phyloP scores from a whole-genome alignment of 2,329 filamentous ascomycete species.

The Botrytis aclada region DNA sequence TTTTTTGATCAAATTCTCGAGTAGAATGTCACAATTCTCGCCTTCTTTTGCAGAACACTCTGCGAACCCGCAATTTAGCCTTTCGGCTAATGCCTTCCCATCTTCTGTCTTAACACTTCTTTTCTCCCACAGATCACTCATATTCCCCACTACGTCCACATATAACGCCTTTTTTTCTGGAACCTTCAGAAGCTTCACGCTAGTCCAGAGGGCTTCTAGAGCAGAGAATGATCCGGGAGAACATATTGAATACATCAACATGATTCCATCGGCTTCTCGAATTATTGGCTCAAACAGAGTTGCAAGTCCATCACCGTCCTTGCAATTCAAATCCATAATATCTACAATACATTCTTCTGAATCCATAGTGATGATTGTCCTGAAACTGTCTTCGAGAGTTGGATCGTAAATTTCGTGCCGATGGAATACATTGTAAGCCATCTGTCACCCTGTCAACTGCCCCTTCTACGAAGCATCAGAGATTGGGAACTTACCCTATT shows the following conservation, averaged over 20 bases:
- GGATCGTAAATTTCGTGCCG: neutral
- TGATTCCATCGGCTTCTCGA: neutral
- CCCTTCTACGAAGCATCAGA: neutral
- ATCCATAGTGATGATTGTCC: neutral
- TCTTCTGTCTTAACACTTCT: neutral
- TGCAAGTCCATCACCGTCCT: accelerated
- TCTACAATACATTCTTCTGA: neutral
- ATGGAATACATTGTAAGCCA: neutral
- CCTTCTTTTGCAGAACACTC: conserved; percentile 10
- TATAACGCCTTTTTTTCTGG: neutral
- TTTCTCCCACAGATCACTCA: conserved; percentile 17
- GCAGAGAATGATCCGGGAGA: neutral
- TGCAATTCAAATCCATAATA: neutral
- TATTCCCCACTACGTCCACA: conserved; percentile 3
- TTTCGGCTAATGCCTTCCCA: conserved; percentile 2
- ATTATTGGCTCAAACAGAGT: neutral
- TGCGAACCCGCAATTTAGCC: neutral
- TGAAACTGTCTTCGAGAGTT: neutral
- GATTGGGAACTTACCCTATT: neutral
- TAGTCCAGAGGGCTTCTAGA: neutral
- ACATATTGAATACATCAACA: conserved; percentile 13
- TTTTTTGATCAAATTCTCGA: neutral
- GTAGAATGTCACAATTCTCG: neutral
- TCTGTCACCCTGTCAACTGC: neutral
- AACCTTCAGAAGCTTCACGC: neutral